Evolutionary conservation across 352 stramenopile species (phyloP), one percentile per base, ranked within the genome.

Genomic region (Phytophthora megakarya): DNA sequence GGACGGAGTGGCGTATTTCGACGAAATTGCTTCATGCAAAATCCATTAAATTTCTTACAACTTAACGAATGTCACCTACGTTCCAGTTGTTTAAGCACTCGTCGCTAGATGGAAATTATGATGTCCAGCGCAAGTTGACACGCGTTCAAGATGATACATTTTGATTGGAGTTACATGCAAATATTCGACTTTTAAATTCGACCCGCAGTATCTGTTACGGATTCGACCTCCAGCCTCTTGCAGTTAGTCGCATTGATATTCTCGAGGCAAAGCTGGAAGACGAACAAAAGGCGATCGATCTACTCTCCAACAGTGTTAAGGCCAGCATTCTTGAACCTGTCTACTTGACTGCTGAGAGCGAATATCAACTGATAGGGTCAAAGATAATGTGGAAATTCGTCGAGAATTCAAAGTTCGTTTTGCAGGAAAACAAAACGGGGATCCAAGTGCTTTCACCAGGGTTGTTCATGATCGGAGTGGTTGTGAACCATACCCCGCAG

Each of bases 1-100:
- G n/a, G n/a, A n/a, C n/a, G n/a, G n/a, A n/a, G n/a, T n/a, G n/a
- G n/a, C n/a, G n/a, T n/a, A n/a, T n/a, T n/a, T n/a, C n/a, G n/a
- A n/a, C n/a, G n/a, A n/a, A n/a, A n/a, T n/a, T n/a, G n/a, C n/a
- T n/a, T n/a, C n/a, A n/a, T n/a, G n/a, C n/a, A n/a, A 25, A 33
- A 23, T 13, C 15, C 13, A 37, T 38, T 32, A 15, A 5, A 37
- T 13, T n/a, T 6, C 5, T 11, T 55, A 19, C 23, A 42, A 25
- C 22, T 16, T 5, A 0, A 21, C n/a, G n/a, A n/a, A n/a, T n/a
- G n/a, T n/a, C n/a, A n/a, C n/a, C n/a, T n/a, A 46, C 7, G n/a
- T 8, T 35, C 16, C 23, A 63, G 33, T 42, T 35, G 13, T 54
- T 62, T 26, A 38, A 53, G 23, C 43, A 38, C n/a, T n/a, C n/a